Evolutionary conservation across 1,139 yeast genomes (phyloP).

Genomic region (Yamadazyma pseudoaaseri): DNA sequence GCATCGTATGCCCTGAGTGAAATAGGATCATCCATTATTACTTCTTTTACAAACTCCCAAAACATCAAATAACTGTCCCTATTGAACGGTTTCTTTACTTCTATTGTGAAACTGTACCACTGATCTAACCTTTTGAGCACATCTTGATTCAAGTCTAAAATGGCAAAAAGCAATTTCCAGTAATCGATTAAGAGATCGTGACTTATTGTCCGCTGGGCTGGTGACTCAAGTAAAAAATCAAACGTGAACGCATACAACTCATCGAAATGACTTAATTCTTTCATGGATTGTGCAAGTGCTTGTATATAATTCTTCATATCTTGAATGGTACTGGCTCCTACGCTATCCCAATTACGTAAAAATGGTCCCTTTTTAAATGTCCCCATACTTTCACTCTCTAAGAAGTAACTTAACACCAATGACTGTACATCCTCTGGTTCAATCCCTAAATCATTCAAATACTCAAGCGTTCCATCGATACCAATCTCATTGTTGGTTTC

Average conservation of each 20-base stretch:
- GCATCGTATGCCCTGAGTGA: constrained; percentile 61
- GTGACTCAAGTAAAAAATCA: constrained; percentile 60
- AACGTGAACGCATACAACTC: constrained; percentile 69
- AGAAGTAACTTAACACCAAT: constrained; percentile 65
- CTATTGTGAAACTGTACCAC: constrained; percentile 52
- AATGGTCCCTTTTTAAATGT: constrained; percentile 50
- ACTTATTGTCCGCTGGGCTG: constrained; percentile 54
- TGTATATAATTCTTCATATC: constrained; percentile 51
- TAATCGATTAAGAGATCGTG: constrained; percentile 69
- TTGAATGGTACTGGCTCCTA: constrained; percentile 32
- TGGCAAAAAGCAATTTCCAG: constrained; percentile 66
- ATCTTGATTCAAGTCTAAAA: constrained; percentile 16
- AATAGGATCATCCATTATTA: constrained; percentile 47
- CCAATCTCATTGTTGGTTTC: constrained; percentile 41
- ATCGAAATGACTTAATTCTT: constrained; percentile 9
- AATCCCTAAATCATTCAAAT: constrained; percentile 63
- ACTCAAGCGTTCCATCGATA: constrained; percentile 73
- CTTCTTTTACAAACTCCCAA: constrained; percentile 59
- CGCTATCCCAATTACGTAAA: constrained; percentile 53
- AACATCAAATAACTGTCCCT: constrained; percentile 88
- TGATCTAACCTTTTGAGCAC: constrained; percentile 31
- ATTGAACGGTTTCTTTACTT: constrained; percentile 42
- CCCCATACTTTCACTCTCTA: constrained; percentile 68
- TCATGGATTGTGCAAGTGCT: constrained; percentile 19
- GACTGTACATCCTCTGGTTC: constrained; percentile 74